Conservation (phyloP, 2,329 filamentous ascomycete genomes). For the Byssothecium circinans region DNA sequence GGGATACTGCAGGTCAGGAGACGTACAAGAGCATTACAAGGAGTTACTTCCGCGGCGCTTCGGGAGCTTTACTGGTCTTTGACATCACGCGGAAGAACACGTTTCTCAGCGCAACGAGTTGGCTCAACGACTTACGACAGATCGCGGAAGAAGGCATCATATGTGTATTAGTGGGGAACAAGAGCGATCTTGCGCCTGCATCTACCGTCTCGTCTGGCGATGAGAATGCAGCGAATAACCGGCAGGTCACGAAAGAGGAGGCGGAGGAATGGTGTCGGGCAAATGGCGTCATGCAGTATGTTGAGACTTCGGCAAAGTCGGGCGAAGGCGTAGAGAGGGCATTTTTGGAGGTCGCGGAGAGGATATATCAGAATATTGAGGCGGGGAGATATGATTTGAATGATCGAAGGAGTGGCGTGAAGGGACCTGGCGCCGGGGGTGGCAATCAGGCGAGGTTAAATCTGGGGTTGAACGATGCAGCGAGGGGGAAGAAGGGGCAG, state of each 20-base stretch:
- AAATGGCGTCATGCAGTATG: slow-evolving; percentile 89
- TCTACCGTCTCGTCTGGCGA: slow-evolving; percentile 38
- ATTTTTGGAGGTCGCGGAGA: slow-evolving; percentile 89
- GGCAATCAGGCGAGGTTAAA: slow-evolving; percentile 48
- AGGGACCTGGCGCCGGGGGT: slow-evolving; percentile 60
- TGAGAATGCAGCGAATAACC: slow-evolving; percentile 58
- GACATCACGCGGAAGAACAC: slow-evolving; percentile 86
- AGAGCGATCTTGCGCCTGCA: slow-evolving; percentile 72
- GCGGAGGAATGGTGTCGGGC: slow-evolving; percentile 84
- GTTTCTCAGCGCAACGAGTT: slow-evolving; percentile 85
- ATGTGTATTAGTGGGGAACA: slow-evolving; percentile 93
- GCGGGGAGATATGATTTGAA: slow-evolving; percentile 93
- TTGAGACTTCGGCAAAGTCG: slow-evolving; percentile 95
- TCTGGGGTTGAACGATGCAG: slow-evolving; percentile 47
- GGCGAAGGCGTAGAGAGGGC: slow-evolving; percentile 92
- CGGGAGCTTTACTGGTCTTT: slow-evolving; percentile 82
- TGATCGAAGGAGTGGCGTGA: slow-evolving; percentile 88
- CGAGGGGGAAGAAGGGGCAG: slow-evolving; percentile 34
- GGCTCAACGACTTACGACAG: slow-evolving; percentile 90
- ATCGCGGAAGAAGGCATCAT: slow-evolving; percentile 96
- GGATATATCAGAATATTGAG: slow-evolving; percentile 97
- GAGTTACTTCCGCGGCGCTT: slow-evolving; percentile 86
- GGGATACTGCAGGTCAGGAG: slow-evolving; percentile 96
- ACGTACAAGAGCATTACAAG: slow-evolving; percentile 96
- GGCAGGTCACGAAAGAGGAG: slow-evolving; percentile 80